Evolutionary conservation across 495 filamentous ascomycete species (phyloP).

Genomic region (Xylaria intraflava): DNA sequence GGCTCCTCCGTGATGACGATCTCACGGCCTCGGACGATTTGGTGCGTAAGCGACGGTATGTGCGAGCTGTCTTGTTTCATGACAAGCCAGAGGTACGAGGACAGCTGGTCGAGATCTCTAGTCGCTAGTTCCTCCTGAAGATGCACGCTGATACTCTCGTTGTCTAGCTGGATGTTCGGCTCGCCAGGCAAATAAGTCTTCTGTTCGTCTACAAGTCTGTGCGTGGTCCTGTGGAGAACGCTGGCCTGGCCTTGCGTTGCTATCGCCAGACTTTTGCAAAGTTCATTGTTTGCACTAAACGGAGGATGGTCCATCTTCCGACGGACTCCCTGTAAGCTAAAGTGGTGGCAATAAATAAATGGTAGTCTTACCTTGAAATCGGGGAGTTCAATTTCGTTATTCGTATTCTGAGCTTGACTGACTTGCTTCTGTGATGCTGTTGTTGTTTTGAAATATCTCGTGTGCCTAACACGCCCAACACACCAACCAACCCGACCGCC

Average conservation of each 20-base stretch:
- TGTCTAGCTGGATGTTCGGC: neutral
- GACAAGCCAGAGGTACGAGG: neutral
- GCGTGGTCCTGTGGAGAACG: neutral
- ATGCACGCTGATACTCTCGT: neutral
- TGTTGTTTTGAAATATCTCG: too few relatives aligned
- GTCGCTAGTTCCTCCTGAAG: neutral
- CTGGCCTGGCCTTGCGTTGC: neutral
- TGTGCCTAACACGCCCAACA: too few relatives aligned
- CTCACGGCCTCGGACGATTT: neutral
- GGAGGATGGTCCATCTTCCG: neutral
- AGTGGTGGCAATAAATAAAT: neutral
- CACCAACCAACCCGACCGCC: too few relatives aligned
- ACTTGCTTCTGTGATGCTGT: too few relatives aligned
- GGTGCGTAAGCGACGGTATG: neutral
- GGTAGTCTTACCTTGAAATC: too few relatives aligned
- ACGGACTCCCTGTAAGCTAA: neutral
- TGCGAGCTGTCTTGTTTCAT: neutral
- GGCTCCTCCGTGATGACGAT: slow-evolving; percentile 32
- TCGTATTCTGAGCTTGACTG: too few relatives aligned
- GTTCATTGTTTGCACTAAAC: neutral
- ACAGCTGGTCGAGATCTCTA: neutral
- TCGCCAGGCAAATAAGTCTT: neutral
- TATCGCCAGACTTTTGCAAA: neutral
- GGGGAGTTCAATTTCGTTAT: too few relatives aligned
- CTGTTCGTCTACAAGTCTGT: too few relatives aligned